A percentile compares a stretch with the other conserved stretches of the same genome.
Conservation (phyloP, 2,329 filamentous ascomycete genomes). For the Ophiostoma ulmi region DNA sequence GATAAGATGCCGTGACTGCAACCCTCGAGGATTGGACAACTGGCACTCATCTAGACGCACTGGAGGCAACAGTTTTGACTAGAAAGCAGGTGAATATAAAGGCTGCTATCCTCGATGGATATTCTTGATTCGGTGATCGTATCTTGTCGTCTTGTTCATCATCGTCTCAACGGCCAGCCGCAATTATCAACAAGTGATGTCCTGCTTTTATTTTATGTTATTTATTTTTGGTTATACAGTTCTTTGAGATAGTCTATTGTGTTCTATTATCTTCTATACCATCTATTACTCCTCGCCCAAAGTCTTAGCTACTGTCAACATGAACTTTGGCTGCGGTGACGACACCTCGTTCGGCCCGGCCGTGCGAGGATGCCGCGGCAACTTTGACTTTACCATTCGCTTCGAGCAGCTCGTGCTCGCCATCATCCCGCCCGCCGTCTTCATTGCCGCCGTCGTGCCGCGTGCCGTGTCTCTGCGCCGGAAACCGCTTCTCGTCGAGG, state of each 20-base stretch:
- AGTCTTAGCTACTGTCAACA: not conserved
- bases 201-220: too few species aligned
- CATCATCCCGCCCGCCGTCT: constrained; percentile 40
- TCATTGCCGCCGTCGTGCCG: constrained; percentile 36
- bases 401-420: constrained; percentile 47
- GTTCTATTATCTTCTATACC: not conserved
- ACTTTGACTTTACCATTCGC: constrained; percentile 48
- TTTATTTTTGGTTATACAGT: too few species aligned
- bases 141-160: not conserved
- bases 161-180: not conserved
- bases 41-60: too few species aligned
- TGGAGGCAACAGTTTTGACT: too few species aligned
- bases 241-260: not conserved
- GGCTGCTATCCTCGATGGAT: too few species aligned
- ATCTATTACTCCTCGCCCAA: not conserved
- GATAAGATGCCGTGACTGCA: not conserved
- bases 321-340: constrained; percentile 32
- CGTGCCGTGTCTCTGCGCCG: constrained; percentile 34
- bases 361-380: constrained; percentile 43
- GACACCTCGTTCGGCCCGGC: constrained; percentile 41
- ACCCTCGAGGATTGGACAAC: not conserved
- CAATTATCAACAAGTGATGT: not conserved
- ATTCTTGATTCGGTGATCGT: not conserved
- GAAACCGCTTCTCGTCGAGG: not conserved
- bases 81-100: not conserved